A percentile compares a stretch with the other conserved stretches of the same genome.
Conservation (phyloP, 805 yeast species). For the Metschnikowia shivogae region DNA sequence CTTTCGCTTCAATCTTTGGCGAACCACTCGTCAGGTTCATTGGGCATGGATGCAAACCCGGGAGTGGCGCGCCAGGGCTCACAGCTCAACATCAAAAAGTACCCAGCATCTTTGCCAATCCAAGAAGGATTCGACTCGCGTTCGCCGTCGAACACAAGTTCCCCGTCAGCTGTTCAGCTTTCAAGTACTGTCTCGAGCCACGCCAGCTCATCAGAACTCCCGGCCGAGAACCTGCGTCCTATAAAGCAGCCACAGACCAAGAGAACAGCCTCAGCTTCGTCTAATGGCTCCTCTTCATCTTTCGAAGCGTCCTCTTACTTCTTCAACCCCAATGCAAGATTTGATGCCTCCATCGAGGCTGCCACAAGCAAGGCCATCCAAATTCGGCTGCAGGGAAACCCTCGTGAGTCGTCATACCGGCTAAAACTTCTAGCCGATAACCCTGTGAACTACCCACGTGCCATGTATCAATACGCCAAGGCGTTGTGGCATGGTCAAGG, state of each 20-base stretch:
- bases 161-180: neutral
- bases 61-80: neutral
- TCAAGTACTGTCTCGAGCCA: neutral
- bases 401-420: conserved; percentile 66
- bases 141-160: conserved; percentile 2
- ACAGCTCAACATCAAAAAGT: neutral
- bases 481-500: conserved; percentile 71
- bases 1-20: conserved; percentile 8
- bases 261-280: conserved; percentile 8
- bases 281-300: conserved; percentile 7
- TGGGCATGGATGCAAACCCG: neutral
- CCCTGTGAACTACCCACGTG: conserved; percentile 53
- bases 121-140: neutral
- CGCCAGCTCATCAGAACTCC: conserved; percentile 1
- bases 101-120: conserved; percentile 6
- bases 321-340: conserved; percentile 7
- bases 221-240: conserved; percentile 8
- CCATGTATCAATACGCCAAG: conserved; percentile 65
- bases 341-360: conserved; percentile 27
- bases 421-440: conserved; percentile 58
- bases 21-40: neutral
- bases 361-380: conserved; percentile 44
- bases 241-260: conserved; percentile 2
- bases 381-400: conserved; percentile 53
- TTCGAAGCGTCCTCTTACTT: conserved; percentile 4